Percentiles rank a stretch among this genome's conserved stretches.
Evolutionary conservation across 23 red algal species (phyloP).

Genomic region (Agarophyton chilense): DNA sequence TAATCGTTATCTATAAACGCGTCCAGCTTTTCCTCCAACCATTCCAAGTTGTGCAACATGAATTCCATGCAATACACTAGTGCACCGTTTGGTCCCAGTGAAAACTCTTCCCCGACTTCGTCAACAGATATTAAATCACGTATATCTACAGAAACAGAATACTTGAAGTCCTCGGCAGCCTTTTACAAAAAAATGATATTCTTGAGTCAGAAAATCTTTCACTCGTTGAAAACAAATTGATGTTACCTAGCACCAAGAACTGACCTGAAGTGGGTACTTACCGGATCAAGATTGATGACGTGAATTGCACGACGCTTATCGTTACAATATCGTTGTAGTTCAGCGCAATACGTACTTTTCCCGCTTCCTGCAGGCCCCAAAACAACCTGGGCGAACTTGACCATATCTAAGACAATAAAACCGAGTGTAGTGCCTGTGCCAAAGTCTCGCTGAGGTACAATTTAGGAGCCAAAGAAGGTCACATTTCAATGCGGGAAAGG

Average conservation of each 20-base stretch:
- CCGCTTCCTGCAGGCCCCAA: slow-evolving; percentile 95
- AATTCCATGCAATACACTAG: slow-evolving; percentile 99
- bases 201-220: not conserved
- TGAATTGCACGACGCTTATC: slow-evolving; percentile 69
- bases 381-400: slow-evolving; percentile 88
- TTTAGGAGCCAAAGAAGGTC: not conserved
- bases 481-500: not conserved
- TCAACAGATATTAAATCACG: slow-evolving; percentile 88
- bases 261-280: slow-evolving; percentile 13
- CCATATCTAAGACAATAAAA: slow-evolving; percentile 30
- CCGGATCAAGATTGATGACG: slow-evolving; percentile 98
- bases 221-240: not conserved
- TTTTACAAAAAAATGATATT: not conserved
- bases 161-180: slow-evolving; percentile 84
- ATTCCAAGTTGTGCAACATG: slow-evolving; percentile 86
- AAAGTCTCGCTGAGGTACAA: not conserved
- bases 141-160: slow-evolving; percentile 79
- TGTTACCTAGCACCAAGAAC: no score
- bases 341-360: slow-evolving; percentile 93
- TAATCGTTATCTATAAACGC: slow-evolving; percentile 86
- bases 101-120: slow-evolving; percentile 84
- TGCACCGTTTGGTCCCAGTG: slow-evolving; percentile 89
- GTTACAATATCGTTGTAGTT: slow-evolving; percentile 79
- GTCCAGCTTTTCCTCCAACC: slow-evolving; percentile 86
- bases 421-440: not conserved